Evolutionary conservation across 345 rosid genomes (phyloP).

Genomic region (Populus nigra): DNA sequence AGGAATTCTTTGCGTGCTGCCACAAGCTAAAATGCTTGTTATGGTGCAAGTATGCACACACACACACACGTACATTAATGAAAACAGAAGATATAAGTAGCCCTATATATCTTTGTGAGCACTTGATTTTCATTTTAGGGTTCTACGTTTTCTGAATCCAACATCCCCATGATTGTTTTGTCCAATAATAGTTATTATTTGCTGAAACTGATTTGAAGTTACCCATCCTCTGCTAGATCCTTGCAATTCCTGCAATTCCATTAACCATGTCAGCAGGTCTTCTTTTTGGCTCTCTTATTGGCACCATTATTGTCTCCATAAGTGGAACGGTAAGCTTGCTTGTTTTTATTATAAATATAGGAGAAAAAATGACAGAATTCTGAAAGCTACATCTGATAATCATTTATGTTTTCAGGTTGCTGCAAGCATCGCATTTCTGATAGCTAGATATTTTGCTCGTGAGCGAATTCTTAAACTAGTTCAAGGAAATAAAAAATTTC

Average conservation of each 20-base stretch:
- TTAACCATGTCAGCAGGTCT: conserved; percentile 99
- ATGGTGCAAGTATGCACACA: not conserved
- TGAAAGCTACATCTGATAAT: conserved; percentile 15
- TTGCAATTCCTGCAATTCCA: conserved; percentile 95
- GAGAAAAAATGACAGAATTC: not conserved
- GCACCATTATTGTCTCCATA: conserved; percentile 93
- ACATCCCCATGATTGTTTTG: not conserved
- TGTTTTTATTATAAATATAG: not conserved
- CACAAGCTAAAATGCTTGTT: not conserved
- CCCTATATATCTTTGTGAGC: not conserved
- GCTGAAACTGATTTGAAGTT: conserved; percentile 9
- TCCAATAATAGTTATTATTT: not conserved
- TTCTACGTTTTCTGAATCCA: not conserved
- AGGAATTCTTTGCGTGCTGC: not conserved
- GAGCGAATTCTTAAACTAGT: conserved; percentile 91
- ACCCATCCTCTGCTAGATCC: conserved; percentile 45
- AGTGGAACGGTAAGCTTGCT: conserved; percentile 81
- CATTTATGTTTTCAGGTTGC: conserved; percentile 58
- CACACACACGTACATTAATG: not conserved
- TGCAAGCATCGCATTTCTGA: conserved; percentile 85
- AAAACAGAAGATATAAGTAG: not conserved
- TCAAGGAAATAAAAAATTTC: conserved; percentile 90
- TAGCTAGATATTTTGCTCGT: conserved; percentile 97
- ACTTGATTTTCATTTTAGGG: not conserved
- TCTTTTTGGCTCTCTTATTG: conserved; percentile 81